Evolutionary conservation across 306 rosid genomes (phyloP).

Genomic region (Castanospermum australe): DNA sequence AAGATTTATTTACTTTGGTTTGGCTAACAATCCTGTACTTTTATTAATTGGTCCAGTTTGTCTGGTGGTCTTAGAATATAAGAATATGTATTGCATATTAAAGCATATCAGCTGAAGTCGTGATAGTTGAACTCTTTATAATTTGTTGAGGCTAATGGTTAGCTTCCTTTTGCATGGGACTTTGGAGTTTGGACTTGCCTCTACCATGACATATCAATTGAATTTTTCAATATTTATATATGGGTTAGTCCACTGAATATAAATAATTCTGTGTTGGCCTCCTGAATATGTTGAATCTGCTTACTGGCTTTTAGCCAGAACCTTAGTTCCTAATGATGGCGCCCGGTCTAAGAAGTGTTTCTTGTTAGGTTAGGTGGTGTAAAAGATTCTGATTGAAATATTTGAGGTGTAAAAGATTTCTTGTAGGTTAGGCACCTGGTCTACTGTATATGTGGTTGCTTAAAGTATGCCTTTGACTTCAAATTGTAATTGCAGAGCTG

Average conservation of each 20-base stretch:
- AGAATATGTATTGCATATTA: background rate
- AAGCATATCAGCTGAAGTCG: background rate
- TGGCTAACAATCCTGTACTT: conserved; percentile 7
- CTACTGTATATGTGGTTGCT: background rate
- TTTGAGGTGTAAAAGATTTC: no score
- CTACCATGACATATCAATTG: background rate
- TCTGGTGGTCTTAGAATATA: no score
- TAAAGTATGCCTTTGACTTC: conserved; percentile 9
- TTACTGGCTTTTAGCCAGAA: background rate
- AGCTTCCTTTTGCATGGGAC: background rate
- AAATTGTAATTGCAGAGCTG: conserved; percentile 73
- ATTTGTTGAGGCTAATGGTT: background rate
- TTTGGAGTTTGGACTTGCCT: background rate
- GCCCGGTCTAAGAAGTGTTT: background rate
- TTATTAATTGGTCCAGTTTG: no score
- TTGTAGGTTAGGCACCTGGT: no score
- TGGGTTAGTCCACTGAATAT: background rate
- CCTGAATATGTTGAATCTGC: background rate
- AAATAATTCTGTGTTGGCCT: background rate
- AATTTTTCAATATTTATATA: background rate
- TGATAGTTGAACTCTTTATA: background rate
- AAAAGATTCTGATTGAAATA: no score
- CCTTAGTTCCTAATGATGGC: background rate
- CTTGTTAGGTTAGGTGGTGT: background rate
- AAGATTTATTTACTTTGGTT: background rate